phyloP scores from a whole-genome alignment of 1,284 basidiomycete species.

The Pterula multifida region DNA sequence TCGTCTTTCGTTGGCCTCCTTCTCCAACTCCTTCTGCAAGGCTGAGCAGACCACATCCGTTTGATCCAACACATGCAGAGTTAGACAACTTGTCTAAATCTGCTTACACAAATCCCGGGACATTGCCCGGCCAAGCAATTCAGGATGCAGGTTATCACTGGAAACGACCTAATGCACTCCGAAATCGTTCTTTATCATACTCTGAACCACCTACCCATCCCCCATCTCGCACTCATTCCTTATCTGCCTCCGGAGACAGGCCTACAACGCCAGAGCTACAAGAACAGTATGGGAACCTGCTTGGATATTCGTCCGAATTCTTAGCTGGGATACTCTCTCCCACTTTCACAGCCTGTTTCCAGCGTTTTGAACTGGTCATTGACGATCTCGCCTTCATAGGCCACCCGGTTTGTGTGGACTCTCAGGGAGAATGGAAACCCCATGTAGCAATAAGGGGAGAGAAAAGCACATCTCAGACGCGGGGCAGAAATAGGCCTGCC shows the following conservation, averaged over 20 bases:
- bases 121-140: constrained; percentile 11
- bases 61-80: constrained; percentile 31
- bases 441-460: background rate
- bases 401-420: constrained; percentile 79
- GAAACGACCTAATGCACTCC: background rate
- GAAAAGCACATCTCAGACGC: constrained; percentile 34
- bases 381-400: constrained; percentile 94
- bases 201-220: constrained; percentile 13
- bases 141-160: constrained; percentile 12
- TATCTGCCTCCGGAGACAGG: constrained; percentile 23
- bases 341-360: constrained; percentile 73
- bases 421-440: constrained; percentile 66
- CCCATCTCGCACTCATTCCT: constrained; percentile 28
- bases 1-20: constrained; percentile 70
- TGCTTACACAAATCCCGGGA: constrained; percentile 31
- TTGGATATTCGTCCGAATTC: constrained; percentile 76
- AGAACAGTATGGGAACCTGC: constrained; percentile 42
- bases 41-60: constrained; percentile 49
- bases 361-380: constrained; percentile 87
- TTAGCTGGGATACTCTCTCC: constrained; percentile 79
- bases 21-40: constrained; percentile 42
- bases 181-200: background rate
- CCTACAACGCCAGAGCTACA: constrained; percentile 21
- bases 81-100: constrained; percentile 63
- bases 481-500: constrained; percentile 42